These are phyloP conservation scores for Camelina laxa DNA, from an alignment of 345 rosid species.

Conservation along the genomic window DNA sequence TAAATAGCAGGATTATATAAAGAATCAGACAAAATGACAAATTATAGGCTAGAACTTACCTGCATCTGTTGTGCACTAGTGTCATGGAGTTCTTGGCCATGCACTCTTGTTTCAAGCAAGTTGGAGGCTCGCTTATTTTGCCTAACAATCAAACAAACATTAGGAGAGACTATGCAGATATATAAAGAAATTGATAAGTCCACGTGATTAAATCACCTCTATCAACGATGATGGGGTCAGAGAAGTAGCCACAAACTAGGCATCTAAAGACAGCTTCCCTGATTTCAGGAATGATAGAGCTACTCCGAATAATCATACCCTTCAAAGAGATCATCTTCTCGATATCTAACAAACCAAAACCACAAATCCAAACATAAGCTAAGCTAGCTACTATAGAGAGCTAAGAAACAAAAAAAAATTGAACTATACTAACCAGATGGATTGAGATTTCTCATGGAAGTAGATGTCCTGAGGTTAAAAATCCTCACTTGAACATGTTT, in stretches of 20 bases:
- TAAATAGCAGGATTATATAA: neutral
- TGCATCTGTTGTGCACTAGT: conserved; percentile 90
- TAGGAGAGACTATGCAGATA: neutral
- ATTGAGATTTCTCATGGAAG: conserved; percentile 90
- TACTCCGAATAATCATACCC: conserved; percentile 93
- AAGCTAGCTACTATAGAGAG: conserved; percentile 17
- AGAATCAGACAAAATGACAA: neutral
- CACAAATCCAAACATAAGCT: conserved; percentile 27
- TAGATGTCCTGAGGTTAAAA: conserved; percentile 73
- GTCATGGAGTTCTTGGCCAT: conserved; percentile 90
- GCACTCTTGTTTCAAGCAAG: conserved; percentile 81
- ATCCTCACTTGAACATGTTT: conserved; percentile 89
- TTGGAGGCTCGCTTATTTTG: conserved; percentile 75
- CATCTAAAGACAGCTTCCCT: conserved; percentile 95
- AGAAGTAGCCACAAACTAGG: conserved; percentile 81
- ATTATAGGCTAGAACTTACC: conserved; percentile 49
- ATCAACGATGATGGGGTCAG: conserved; percentile 88
- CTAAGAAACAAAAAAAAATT: neutral
- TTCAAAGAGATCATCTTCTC: conserved; percentile 97
- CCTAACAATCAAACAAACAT: conserved; percentile 51
- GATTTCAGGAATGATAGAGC: conserved; percentile 95
- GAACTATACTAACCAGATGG: conserved; percentile 68
- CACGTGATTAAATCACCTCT: conserved; percentile 67
- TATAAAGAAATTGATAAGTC: neutral
- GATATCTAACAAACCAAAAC: conserved; percentile 59